Percentiles rank a stretch among this genome's conserved stretches.
phyloP scores from a whole-genome alignment of 129 eudicot species.

The Artemisia tridentata region DNA sequence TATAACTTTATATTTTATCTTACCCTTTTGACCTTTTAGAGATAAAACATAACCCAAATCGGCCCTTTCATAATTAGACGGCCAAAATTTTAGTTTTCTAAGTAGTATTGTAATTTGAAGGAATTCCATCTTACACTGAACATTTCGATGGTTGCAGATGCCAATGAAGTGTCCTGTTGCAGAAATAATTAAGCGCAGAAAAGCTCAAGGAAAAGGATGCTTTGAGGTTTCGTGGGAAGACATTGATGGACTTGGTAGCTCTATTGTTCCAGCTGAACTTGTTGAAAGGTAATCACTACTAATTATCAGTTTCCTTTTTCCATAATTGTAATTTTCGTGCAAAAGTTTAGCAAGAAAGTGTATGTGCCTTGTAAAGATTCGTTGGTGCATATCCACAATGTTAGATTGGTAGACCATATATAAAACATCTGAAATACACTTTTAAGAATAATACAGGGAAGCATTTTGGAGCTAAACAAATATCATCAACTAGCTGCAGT shows the following conservation, averaged over 20 bases:
- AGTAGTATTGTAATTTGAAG: constrained; percentile 1
- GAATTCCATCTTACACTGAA: constrained; percentile 9
- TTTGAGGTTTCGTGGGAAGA: constrained; percentile 90
- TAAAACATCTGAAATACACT: too few relatives aligned
- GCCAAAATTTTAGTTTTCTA: neutral
- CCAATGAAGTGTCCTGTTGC: constrained; percentile 84
- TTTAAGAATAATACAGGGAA: too few relatives aligned
- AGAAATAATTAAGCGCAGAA: constrained; percentile 68
- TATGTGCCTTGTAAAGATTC: too few relatives aligned
- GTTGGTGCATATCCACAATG: too few relatives aligned
- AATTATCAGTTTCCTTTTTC: neutral
- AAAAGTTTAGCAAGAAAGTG: too few relatives aligned
- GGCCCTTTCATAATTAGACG: neutral
- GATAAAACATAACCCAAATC: neutral
- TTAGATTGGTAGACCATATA: too few relatives aligned
- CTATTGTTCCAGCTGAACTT: constrained; percentile 88
- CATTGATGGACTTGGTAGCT: constrained; percentile 60
- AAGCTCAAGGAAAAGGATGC: constrained; percentile 70
- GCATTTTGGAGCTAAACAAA: too few relatives aligned
- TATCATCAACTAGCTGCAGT: too few relatives aligned
- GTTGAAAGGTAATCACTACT: constrained; percentile 63
- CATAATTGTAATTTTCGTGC: neutral
- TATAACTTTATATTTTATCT: too few relatives aligned
- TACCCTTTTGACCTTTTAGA: neutral
- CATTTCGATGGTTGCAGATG: constrained; percentile 47